Base-by-base conservation (phyloP, 768 basidiomycete species). In the Boletus tomentosulus region DNA sequence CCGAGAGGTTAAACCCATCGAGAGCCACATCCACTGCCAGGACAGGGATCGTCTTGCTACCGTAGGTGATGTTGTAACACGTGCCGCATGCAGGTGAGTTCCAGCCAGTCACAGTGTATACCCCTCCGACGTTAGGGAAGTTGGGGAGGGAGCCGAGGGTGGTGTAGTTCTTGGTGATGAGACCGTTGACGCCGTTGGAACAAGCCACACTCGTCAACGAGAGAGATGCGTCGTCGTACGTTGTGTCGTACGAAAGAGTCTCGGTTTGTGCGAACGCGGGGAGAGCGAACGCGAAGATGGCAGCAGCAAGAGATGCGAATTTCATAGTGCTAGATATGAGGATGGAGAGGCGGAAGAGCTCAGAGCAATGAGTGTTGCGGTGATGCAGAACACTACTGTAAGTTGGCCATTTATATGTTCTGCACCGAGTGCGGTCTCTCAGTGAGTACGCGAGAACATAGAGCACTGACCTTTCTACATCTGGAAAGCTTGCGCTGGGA, bases 1-100 rank as follows among this genome's bases (percentile, higher is more conserved):
- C 60, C 1, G 80, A 76, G 28, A 84, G 64, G 53, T 79, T 81
- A 59, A 81, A 83, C 7, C 74, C 76, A 0, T 57, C 56, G 3
- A 4, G 27, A 10, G 61, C 57, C 13, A 46, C 45, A 38, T 73
- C 73, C 10, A 74, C 61, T 4, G 70, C 73, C 51, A 69, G 52
- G 4, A 65, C 46, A 13, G 19, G 1, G 38, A 74, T 38, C 2
- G 57, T 62, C 5, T 3, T 58, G 30, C n/a, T 46, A 3, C 43
- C 49, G 39, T 68, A 72, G 4, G 66, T 72, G 50, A 72, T 35
- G 0, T 60, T 3, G 48, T 67, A 71, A 37, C 71, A 73, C n/a
- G 65, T 66, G 6, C 76, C 72, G 24, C 73, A 74, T 0, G 24
- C 46, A 3, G 60, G 7, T 6, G 68, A 66, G 56, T 70, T 31